These are phyloP conservation scores for Malassezia globosa DNA, from an alignment of 1,284 basidiomycete genomes.

Conservation along the genomic window DNA sequence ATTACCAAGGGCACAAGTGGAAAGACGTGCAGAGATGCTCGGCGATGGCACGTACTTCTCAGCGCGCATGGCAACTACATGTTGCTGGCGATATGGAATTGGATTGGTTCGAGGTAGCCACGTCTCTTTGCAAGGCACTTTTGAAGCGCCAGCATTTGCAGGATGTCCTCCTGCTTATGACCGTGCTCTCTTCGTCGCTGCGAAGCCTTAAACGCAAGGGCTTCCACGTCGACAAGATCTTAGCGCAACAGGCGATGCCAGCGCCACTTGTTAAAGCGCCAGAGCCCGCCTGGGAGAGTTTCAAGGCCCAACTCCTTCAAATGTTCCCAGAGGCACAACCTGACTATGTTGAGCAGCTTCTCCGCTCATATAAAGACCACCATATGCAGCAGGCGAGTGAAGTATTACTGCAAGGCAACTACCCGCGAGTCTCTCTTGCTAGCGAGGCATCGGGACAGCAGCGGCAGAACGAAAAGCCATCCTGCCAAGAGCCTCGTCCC, in stretches of 20 bases:
- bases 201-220: slow-evolving; percentile 71
- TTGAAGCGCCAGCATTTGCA: slow-evolving; percentile 38
- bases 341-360: slow-evolving; percentile 28
- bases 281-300: slow-evolving; percentile 3
- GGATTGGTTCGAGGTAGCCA: slow-evolving; percentile 71
- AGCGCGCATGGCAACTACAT: slow-evolving; percentile 60
- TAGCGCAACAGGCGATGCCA: slow-evolving; percentile 58
- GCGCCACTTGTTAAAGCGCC: slow-evolving; percentile 26
- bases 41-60: slow-evolving; percentile 39
- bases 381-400: slow-evolving; percentile 42
- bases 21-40: slow-evolving; percentile 38
- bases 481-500: background rate
- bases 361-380: slow-evolving; percentile 31
- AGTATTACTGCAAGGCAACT: slow-evolving; percentile 30
- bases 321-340: slow-evolving; percentile 47
- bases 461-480: background rate
- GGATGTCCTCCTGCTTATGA: slow-evolving; percentile 64
- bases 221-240: slow-evolving; percentile 69
- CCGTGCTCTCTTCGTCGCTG: slow-evolving; percentile 79
- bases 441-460: background rate
- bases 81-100: slow-evolving; percentile 62
- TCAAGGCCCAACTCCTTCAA: slow-evolving; percentile 27
- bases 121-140: slow-evolving; percentile 35
- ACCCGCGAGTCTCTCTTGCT: slow-evolving; percentile 20
- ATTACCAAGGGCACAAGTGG: slow-evolving; percentile 24